Evolutionary conservation across 139 green algal genomes (phyloP).

Genomic region (Coccomyxa sp.): DNA sequence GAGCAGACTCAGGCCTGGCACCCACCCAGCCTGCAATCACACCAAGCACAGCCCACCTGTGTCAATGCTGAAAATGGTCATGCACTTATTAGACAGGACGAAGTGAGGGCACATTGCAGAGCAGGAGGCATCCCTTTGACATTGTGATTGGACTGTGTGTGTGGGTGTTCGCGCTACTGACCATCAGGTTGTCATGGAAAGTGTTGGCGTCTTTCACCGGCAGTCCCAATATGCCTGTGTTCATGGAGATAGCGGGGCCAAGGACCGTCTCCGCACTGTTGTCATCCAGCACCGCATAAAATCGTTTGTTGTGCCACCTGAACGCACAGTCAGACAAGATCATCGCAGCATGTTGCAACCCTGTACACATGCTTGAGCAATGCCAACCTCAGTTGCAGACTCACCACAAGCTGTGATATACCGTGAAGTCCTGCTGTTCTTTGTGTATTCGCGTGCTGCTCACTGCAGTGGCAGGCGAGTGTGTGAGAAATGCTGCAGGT

Average conservation of each 20-base stretch:
- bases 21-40: slow-evolving; percentile 23
- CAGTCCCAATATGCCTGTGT: neutral
- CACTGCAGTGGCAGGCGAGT: no score
- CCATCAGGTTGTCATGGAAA: neutral
- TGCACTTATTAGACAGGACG: neutral
- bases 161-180: neutral
- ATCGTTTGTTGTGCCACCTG: neutral
- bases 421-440: neutral
- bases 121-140: neutral
- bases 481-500: no score
- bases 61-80: neutral
- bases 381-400: neutral
- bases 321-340: neutral
- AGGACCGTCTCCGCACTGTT: neutral
- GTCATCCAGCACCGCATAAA: neutral
- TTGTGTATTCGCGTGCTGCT: no score
- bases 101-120: neutral
- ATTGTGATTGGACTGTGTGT: neutral
- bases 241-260: neutral
- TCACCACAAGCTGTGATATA: neutral
- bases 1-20: slow-evolving; percentile 57
- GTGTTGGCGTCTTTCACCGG: neutral
- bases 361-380: neutral
- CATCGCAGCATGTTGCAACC: neutral
- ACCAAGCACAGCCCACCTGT: neutral